phyloP scores from a whole-genome alignment of 169 alveolate species.

The Plasmodium blacklocki region DNA sequence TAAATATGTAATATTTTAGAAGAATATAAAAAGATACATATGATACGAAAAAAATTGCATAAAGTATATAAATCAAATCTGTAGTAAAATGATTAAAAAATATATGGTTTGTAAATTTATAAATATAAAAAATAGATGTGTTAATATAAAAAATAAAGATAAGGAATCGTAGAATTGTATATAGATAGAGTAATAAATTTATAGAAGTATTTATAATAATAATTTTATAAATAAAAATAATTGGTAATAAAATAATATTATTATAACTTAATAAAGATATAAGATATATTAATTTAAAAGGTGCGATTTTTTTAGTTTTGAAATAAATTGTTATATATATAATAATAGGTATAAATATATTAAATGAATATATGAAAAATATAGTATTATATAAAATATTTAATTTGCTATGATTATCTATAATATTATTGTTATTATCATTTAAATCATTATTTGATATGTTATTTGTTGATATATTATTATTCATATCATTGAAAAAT shows the following conservation, averaged over 20 bases:
- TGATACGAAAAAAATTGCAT: conserved; percentile 28
- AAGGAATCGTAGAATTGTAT: conserved; percentile 6
- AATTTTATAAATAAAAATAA: conserved; percentile 34
- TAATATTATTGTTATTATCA: background rate
- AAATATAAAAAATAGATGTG: conserved; percentile 50
- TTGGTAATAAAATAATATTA: conserved; percentile 52
- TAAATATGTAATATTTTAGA: conserved; percentile 23
- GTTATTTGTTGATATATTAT: background rate
- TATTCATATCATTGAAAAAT: conserved; percentile 6
- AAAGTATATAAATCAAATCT: conserved; percentile 21
- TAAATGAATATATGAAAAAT: conserved; percentile 26
- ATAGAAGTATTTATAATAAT: conserved; percentile 21
- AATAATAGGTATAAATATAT: conserved; percentile 12
- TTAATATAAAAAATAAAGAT: conserved; percentile 31
- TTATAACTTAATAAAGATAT: conserved; percentile 67
- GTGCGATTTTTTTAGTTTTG: conserved; percentile 18
- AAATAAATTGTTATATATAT: conserved; percentile 17
- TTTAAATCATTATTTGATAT: background rate
- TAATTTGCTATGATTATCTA: conserved; percentile 8
- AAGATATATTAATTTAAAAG: conserved; percentile 42
- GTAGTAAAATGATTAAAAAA: conserved; percentile 37
- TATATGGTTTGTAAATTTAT: conserved; percentile 41
- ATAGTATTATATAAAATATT: conserved; percentile 24
- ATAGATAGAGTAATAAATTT: conserved; percentile 10
- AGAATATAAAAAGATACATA: conserved; percentile 41